Base-by-base conservation (phyloP, 768 basidiomycete genomes). In the Pleurotus ostreatus region DNA sequence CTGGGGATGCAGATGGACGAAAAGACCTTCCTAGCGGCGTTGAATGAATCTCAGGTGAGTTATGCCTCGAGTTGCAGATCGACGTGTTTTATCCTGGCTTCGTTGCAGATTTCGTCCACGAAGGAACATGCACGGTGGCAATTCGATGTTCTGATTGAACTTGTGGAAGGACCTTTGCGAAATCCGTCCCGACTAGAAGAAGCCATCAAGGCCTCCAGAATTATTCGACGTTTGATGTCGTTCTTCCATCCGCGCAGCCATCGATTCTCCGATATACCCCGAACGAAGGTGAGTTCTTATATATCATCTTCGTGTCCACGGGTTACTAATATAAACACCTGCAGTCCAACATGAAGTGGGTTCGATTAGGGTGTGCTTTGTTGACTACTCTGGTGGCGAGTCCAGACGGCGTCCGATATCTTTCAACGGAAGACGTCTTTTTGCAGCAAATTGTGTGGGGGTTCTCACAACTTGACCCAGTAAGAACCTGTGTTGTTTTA, bases 1-100 rank as follows among this genome's bases (percentile, higher is more conserved):
- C 80, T 89, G 66, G 89, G 88, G 58, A 85, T 97, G 81, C 90
- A 93, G 71, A 92, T 98, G 84, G 97, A 99, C 67, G 97, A 98
- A 69, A 87, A 80, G 67, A 82, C 88, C 3, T 99, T 98, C 71
- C 92, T 95, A 65, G 76, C 85, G 3, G 81, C 78, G 40, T 74
- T 99, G 49, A 77, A 94, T 18, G 94, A 97, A 63, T 92, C 93
- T 2, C 91, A 94, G 71, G 93, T 93, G 52, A 58, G 67, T 67
- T 12, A 22, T 8, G 6, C 11, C 25, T 15, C 13, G 11, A 25
- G 26, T 45, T 52, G 16, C 16, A 12, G 16, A 16, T n/a, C 18
- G 8, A n/a, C 26, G 20, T 16, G 3, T 3, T 22, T 44, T 44
- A 44, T 41, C 20, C 12, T n/a, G n/a, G 12, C 20, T 23, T n/a